phyloP scores from a whole-genome alignment of 2,329 filamentous ascomycete species.

The Alternaria triticina region DNA sequence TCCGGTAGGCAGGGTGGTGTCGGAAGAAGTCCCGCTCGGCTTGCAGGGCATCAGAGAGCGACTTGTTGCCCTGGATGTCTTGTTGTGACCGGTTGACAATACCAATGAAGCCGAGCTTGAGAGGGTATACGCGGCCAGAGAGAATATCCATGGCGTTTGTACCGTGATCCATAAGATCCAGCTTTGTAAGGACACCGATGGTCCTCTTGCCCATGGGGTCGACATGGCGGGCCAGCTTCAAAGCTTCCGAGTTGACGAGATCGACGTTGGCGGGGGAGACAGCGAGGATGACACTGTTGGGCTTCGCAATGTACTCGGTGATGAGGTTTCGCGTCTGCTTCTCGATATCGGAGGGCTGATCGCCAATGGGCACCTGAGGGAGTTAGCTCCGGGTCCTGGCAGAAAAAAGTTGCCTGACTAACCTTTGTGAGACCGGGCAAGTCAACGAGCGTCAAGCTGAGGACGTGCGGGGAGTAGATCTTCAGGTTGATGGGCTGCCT shows the following conservation, averaged over 20 bases:
- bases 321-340: slow-evolving; percentile 97
- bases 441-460: slow-evolving; percentile 96
- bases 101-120: slow-evolving; percentile 97
- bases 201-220: slow-evolving; percentile 93
- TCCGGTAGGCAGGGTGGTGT: slow-evolving; percentile 95
- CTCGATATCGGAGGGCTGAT: slow-evolving; percentile 97
- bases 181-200: slow-evolving; percentile 94
- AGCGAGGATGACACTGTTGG: slow-evolving; percentile 96
- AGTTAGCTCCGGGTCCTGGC: slow-evolving; percentile 32
- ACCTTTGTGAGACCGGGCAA: slow-evolving; percentile 95
- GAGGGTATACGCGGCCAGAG: slow-evolving; percentile 93
- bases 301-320: slow-evolving; percentile 97
- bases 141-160: slow-evolving; percentile 97
- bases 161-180: slow-evolving; percentile 98
- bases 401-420: slow-evolving; percentile 7
- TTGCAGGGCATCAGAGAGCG: slow-evolving; percentile 88
- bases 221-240: slow-evolving; percentile 96
- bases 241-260: slow-evolving; percentile 95
- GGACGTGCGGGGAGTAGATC: slow-evolving; percentile 95
- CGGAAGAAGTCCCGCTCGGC: slow-evolving; percentile 95
- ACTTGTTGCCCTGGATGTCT: slow-evolving; percentile 94
- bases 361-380: slow-evolving; percentile 85
- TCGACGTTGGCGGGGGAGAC: slow-evolving; percentile 98
- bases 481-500: slow-evolving; percentile 97
- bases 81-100: slow-evolving; percentile 98